A percentile compares a stretch with the other conserved stretches of the same genome.
phyloP scores from a whole-genome alignment of 2,329 filamentous ascomycete species.

The Byssothecium circinans region DNA sequence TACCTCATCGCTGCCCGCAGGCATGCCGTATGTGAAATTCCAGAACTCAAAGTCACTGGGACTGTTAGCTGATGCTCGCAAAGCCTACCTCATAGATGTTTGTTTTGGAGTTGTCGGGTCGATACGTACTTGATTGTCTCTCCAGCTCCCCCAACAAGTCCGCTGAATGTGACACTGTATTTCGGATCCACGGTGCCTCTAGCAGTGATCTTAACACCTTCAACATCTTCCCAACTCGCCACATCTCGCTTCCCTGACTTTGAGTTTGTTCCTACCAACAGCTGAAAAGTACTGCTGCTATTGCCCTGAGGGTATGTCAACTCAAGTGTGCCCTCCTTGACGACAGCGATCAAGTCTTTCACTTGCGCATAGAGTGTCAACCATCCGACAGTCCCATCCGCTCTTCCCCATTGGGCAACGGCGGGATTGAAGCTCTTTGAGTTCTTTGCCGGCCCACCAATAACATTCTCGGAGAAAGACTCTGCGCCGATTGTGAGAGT shows the following conservation, averaged over 20 bases:
- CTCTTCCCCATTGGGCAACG: constrained; percentile 59
- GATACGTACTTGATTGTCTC: constrained; percentile 41
- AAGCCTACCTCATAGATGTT: not conserved
- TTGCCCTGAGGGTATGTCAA: constrained; percentile 59
- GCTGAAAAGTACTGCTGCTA: constrained; percentile 52
- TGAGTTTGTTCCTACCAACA: constrained; percentile 54
- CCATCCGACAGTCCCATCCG: constrained; percentile 34
- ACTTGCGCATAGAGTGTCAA: constrained; percentile 33
- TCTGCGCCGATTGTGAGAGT: constrained; percentile 63
- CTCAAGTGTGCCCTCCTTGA: constrained; percentile 43
- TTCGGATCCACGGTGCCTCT: constrained; percentile 49
- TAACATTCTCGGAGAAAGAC: constrained; percentile 57
- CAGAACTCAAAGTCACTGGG: constrained; percentile 45
- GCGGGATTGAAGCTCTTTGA: constrained; percentile 60
- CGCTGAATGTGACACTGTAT: constrained; percentile 50
- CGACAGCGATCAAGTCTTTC: constrained; percentile 23
- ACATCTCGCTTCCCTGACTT: constrained; percentile 49
- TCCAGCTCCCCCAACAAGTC: constrained; percentile 44
- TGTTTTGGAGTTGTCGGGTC: not conserved
- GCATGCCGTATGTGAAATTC: constrained; percentile 48
- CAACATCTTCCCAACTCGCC: constrained; percentile 51
- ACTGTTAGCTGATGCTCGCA: constrained; percentile 2
- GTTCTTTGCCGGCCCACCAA: constrained; percentile 59
- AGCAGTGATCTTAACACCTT: constrained; percentile 51
- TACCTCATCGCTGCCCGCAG: constrained; percentile 22